phyloP scores from a whole-genome alignment of 1,284 basidiomycete genomes.

The Chalciporus sp. region DNA sequence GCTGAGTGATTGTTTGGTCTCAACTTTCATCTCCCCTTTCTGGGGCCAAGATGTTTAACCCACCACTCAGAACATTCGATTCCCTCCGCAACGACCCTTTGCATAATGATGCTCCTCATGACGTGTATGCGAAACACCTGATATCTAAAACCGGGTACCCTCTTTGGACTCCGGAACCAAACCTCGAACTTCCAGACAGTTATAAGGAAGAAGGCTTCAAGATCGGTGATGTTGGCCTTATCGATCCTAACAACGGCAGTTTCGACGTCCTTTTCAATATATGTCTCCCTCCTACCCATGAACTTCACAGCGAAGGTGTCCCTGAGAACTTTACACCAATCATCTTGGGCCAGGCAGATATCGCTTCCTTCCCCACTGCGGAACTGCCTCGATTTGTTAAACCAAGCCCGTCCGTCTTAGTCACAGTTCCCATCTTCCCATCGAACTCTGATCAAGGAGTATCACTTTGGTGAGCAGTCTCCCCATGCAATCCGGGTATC shows the following conservation, averaged over 20 bases:
- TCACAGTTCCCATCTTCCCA: no score
- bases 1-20: no score
- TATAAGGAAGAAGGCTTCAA: slow-evolving; percentile 16
- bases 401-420: no score
- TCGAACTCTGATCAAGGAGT: no score
- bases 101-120: not conserved
- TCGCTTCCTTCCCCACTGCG: not conserved
- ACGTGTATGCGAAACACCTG: not conserved
- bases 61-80: no score
- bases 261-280: slow-evolving; percentile 30
- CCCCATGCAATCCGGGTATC: no score
- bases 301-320: not conserved
- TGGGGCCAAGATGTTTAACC: no score
- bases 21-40: no score
- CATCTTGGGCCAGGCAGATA: not conserved
- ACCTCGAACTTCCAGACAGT: slow-evolving; percentile 12
- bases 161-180: slow-evolving; percentile 23
- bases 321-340: not conserved
- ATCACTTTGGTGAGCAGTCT: no score
- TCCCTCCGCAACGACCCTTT: no score
- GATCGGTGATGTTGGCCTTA: slow-evolving; percentile 27
- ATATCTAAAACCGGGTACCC: slow-evolving; percentile 25
- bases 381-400: not conserved
- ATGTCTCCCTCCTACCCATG: slow-evolving; percentile 6
- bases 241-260: slow-evolving; percentile 15